These are phyloP conservation scores for Wallacemonas sp. DNA, from an alignment of 208 protist genomes.

Conservation along the genomic window DNA sequence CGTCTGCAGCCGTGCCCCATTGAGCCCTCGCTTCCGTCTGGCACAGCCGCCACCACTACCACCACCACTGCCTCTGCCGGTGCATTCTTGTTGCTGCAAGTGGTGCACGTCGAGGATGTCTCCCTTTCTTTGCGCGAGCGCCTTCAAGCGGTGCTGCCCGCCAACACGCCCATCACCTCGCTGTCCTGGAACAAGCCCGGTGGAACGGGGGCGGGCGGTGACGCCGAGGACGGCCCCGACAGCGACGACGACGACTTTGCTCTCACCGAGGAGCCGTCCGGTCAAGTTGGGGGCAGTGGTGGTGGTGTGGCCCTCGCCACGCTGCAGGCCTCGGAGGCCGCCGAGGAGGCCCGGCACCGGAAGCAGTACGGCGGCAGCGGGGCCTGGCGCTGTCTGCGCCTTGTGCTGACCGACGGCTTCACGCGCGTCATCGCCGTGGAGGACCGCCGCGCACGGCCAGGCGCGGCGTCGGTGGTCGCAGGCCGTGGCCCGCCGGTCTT, in stretches of 20 bases:
- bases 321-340: slow-evolving; percentile 36
- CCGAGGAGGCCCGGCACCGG: slow-evolving; percentile 32
- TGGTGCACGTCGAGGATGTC: slow-evolving; percentile 60
- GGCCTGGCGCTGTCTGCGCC: slow-evolving; percentile 44
- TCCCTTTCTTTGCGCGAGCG: slow-evolving; percentile 56
- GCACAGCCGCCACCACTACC: not conserved
- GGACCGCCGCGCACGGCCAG: slow-evolving; percentile 18
- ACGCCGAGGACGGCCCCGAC: not conserved
- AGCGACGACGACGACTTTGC: slow-evolving; percentile 1
- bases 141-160: slow-evolving; percentile 37
- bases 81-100: slow-evolving; percentile 46
- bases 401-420: slow-evolving; percentile 72
- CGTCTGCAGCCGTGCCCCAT: slow-evolving; percentile 19
- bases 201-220: not conserved
- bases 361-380: slow-evolving; percentile 22
- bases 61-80: not conserved
- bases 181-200: slow-evolving; percentile 1
- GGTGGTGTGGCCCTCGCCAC: slow-evolving; percentile 26
- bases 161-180: slow-evolving; percentile 4
- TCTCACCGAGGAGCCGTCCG: slow-evolving; percentile 9
- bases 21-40: slow-evolving; percentile 25
- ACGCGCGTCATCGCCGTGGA: slow-evolving; percentile 66
- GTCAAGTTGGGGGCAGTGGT: not conserved
- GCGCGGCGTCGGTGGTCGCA: not conserved
- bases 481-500: slow-evolving; percentile 25